phyloP scores from a whole-genome alignment of 768 basidiomycete genomes.

The Clitopilus passeckerianus region DNA sequence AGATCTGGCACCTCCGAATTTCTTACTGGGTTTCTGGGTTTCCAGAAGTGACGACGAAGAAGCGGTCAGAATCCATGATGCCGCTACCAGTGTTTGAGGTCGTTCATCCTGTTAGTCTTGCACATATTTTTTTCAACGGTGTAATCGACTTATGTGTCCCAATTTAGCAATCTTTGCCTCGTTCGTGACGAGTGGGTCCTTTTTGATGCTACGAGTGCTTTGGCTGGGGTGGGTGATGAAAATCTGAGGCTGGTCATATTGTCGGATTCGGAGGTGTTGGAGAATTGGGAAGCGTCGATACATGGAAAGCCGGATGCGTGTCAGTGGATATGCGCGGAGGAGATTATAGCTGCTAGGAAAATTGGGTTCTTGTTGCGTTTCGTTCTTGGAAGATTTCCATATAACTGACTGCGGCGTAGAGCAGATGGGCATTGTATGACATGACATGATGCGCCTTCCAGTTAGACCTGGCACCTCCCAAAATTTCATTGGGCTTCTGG shows the following conservation, averaged over 20 bases:
- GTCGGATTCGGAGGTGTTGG: conserved; percentile 16
- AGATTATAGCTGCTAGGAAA: conserved; percentile 12
- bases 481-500: too few species aligned
- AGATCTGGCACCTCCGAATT: too few species aligned
- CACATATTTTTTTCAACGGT: not conserved
- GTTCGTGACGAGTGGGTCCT: conserved; percentile 14
- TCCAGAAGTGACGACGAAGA: too few species aligned
- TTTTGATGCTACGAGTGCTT: conserved; percentile 11
- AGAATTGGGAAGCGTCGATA: conserved; percentile 19
- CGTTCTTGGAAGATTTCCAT: not conserved
- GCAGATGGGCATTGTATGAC: not conserved
- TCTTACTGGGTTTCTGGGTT: too few species aligned
- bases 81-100: too few species aligned
- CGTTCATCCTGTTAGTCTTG: not conserved
- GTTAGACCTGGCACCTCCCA: too few species aligned
- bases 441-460: not conserved
- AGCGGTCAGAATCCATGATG: too few species aligned
- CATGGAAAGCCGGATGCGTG: conserved; percentile 11
- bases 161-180: conserved; percentile 16
- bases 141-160: too few species aligned
- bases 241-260: conserved; percentile 15
- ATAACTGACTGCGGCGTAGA: not conserved
- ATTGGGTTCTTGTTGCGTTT: conserved; percentile 2
- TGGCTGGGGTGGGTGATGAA: conserved; percentile 9
- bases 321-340: conserved; percentile 19